phyloP scores from a whole-genome alignment of 2,329 filamentous ascomycete species.

The Aspergillus pseudotamarii region DNA sequence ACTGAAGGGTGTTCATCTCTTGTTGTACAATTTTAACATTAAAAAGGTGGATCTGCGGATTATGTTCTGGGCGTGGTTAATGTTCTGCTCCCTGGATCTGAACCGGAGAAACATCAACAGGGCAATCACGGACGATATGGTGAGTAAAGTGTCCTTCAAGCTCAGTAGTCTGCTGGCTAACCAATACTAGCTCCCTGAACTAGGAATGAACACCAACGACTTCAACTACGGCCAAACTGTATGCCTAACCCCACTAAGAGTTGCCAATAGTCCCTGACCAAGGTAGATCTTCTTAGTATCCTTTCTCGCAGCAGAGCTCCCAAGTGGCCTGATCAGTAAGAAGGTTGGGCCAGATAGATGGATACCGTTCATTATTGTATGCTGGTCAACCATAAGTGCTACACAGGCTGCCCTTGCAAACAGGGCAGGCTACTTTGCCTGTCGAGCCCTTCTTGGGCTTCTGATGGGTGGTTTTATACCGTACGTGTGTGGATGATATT shows the following conservation, averaged over 20 bases:
- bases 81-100: constrained; percentile 42
- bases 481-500: neutral
- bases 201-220: constrained; percentile 34
- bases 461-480: constrained; percentile 57
- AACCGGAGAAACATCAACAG: constrained; percentile 31
- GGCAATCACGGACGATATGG: constrained; percentile 30
- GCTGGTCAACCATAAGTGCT: constrained; percentile 29
- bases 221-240: constrained; percentile 33
- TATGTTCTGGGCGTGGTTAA: constrained; percentile 48
- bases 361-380: constrained; percentile 34
- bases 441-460: constrained; percentile 50
- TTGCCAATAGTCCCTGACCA: neutral
- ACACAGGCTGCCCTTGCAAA: constrained; percentile 31
- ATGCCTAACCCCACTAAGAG: neutral
- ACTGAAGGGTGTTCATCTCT: neutral
- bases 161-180: neutral
- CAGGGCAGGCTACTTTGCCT: constrained; percentile 44
- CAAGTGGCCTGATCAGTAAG: constrained; percentile 36
- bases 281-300: constrained; percentile 28
- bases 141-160: neutral
- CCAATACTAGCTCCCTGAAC: constrained; percentile 20
- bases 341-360: constrained; percentile 31
- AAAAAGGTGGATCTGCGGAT: constrained; percentile 30
- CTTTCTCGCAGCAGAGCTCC: constrained; percentile 35
- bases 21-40: neutral